Conservation (phyloP, 345 rosid species). For the Eucalyptus leucophloia region DNA sequence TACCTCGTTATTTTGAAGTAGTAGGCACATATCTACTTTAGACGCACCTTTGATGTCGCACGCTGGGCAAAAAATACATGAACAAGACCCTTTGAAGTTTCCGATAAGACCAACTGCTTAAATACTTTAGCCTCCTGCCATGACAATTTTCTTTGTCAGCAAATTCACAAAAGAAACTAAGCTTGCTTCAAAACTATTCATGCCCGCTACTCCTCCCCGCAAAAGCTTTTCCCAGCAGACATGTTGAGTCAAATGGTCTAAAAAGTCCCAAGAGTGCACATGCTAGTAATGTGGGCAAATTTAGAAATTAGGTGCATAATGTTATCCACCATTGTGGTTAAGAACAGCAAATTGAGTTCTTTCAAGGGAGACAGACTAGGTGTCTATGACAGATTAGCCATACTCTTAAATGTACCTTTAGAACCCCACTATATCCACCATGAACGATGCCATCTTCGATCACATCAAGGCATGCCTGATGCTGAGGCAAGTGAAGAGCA, state of each 20-base stretch:
- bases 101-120: constrained; percentile 56
- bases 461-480: constrained; percentile 74
- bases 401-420: constrained; percentile 34
- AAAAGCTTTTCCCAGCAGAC: not conserved
- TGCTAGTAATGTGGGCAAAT: not conserved
- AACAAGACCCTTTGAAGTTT: constrained; percentile 77
- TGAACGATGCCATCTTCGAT: constrained; percentile 88
- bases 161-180: not conserved
- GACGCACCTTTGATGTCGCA: constrained; percentile 64
- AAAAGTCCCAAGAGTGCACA: not conserved
- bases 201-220: not conserved
- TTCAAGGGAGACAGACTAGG: not conserved
- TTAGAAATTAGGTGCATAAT: not conserved
- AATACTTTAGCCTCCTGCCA: constrained; percentile 84
- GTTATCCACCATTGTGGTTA: not conserved
- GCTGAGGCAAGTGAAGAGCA: constrained; percentile 91
- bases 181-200: not conserved
- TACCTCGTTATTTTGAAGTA: not conserved
- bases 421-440: constrained; percentile 88
- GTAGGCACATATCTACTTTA: not conserved
- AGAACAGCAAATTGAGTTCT: not conserved
- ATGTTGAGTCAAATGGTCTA: not conserved
- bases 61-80: constrained; percentile 88
- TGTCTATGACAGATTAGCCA: not conserved
- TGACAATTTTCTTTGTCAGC: not conserved